Evolutionary conservation across 345 rosid genomes (phyloP).

Genomic region (Eucalyptus fibrosa): DNA sequence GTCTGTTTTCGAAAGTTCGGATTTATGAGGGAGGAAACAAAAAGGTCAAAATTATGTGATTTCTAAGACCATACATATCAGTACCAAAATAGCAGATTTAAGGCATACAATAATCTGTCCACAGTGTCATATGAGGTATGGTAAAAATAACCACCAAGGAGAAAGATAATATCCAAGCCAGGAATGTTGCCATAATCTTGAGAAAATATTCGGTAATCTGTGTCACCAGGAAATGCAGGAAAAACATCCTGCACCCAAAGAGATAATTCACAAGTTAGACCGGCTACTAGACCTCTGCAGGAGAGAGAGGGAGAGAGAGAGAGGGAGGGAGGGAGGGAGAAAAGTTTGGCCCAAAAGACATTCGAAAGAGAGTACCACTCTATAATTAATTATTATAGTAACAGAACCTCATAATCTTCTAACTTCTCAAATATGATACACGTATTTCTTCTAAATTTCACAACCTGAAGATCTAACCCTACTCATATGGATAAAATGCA

Average conservation of each 20-base stretch:
- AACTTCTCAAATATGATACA: not conserved
- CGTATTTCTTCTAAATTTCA: not conserved
- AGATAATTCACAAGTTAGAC: not conserved
- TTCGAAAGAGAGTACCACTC: not conserved
- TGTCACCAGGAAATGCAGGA: constrained; percentile 88
- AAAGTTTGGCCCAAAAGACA: not conserved
- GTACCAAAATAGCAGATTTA: constrained; percentile 34
- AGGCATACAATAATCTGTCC: constrained; percentile 95
- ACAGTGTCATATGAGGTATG: constrained; percentile 91
- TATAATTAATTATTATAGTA: not conserved
- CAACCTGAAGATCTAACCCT: not conserved
- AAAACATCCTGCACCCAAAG: constrained; percentile 60
- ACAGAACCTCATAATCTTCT: not conserved
- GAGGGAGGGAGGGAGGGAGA: not conserved
- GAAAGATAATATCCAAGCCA: constrained; percentile 94
- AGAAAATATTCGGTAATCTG: constrained; percentile 89
- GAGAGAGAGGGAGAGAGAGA: not conserved
- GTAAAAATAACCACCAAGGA: constrained; percentile 94
- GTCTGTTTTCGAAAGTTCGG: constrained; percentile 39
- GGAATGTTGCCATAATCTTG: constrained; percentile 89
- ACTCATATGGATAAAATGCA: not conserved
- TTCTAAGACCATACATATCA: constrained; percentile 1
- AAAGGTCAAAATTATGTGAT: not conserved
- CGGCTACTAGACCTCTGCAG: not conserved
- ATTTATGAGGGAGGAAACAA: constrained; percentile 4